These are phyloP conservation scores for Phaeomoniella chlamydospora DNA, from an alignment of 2,329 filamentous ascomycete species.

Conservation along the genomic window DNA sequence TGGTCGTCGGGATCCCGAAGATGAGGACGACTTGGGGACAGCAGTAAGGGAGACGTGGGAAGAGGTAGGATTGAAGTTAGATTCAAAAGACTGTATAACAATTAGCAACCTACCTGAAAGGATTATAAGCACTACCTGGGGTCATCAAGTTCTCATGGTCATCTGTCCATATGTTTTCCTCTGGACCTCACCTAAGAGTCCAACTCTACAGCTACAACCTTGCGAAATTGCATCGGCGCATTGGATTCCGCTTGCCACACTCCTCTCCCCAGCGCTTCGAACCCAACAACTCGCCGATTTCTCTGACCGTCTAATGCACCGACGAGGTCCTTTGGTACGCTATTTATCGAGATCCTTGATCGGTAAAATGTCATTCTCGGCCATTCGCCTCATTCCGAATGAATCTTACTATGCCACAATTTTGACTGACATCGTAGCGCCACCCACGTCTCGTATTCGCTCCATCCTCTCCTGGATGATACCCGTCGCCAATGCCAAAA, in stretches of 20 bases:
- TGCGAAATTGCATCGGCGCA: conserved; percentile 54
- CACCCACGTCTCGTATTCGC: conserved; percentile 14
- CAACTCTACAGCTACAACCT: conserved; percentile 48
- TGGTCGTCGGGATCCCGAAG: conserved; percentile 50
- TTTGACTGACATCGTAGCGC: conserved; percentile 30
- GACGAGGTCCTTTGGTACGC: conserved; percentile 38
- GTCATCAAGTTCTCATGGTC: conserved; percentile 52
- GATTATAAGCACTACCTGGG: conserved; percentile 52
- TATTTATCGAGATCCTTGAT: conserved; percentile 41
- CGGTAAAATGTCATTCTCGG: conserved; percentile 54
- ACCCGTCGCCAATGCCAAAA: conserved; percentile 1
- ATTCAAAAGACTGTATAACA: conserved; percentile 26
- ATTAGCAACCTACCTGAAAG: conserved; percentile 52
- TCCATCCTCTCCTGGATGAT: conserved; percentile 11
- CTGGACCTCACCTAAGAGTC: conserved; percentile 39
- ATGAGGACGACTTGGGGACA: conserved; percentile 46
- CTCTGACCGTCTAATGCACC: conserved; percentile 43
- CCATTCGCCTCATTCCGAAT: conserved; percentile 46
- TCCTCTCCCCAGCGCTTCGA: conserved; percentile 45
- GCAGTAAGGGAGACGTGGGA: conserved; percentile 51
- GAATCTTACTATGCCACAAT: conserved; percentile 42
- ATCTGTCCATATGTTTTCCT: conserved; percentile 56
- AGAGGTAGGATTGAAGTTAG: conserved; percentile 51
- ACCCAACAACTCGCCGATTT: conserved; percentile 51
- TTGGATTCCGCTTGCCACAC: conserved; percentile 50